These are phyloP conservation scores for Populus hybrid DNA, from an alignment of 441 rosid species.

Conservation along the genomic window DNA sequence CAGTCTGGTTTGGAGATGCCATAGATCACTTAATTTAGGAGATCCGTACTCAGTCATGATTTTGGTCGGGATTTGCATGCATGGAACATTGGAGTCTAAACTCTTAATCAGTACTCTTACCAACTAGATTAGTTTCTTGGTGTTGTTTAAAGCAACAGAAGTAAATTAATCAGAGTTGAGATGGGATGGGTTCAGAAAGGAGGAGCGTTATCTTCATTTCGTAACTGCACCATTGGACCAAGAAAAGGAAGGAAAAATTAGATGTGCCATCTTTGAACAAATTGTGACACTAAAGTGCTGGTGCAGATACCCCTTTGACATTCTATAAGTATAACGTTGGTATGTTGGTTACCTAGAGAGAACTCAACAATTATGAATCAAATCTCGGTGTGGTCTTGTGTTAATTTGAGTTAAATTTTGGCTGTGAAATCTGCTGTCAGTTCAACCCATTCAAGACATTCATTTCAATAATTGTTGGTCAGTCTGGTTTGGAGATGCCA, in stretches of 20 bases:
- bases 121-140: background rate
- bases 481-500: background rate
- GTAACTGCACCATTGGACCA: too few relatives aligned
- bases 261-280: too few relatives aligned
- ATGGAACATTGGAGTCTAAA: background rate
- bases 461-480: background rate
- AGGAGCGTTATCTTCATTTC: too few relatives aligned
- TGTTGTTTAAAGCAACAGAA: background rate
- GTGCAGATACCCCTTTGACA: too few relatives aligned
- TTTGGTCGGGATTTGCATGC: background rate
- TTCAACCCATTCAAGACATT: background rate
- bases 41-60: background rate
- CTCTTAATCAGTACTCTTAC: background rate
- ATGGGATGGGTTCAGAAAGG: too few relatives aligned
- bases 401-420: background rate
- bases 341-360: background rate
- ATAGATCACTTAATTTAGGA: background rate
- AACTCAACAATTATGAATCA: background rate
- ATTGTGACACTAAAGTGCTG: too few relatives aligned
- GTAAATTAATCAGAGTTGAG: background rate
- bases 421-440: background rate
- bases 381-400: background rate
- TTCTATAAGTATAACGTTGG: background rate
- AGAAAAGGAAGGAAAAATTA: too few relatives aligned
- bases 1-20: background rate